A percentile compares a stretch with the other conserved stretches of the same genome.
These are phyloP conservation scores for Melanogaster broomeanus DNA, from an alignment of 768 basidiomycete species.

Conservation along the genomic window DNA sequence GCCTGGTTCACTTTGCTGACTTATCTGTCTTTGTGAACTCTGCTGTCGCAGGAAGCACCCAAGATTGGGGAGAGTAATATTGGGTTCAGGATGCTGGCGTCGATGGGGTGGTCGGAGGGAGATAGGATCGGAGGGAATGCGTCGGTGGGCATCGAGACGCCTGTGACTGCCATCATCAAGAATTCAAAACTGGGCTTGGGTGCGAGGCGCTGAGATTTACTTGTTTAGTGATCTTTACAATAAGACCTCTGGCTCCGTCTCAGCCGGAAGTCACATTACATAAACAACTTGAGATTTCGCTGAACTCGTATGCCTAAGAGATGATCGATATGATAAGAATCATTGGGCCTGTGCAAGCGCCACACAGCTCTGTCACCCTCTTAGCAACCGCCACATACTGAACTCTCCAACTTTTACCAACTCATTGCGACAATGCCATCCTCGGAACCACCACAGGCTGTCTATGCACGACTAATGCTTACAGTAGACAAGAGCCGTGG, in stretches of 20 bases:
- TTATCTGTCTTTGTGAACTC: background rate
- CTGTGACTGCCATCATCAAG: constrained; percentile 85
- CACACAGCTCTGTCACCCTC: too few relatives aligned
- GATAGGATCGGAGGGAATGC: constrained; percentile 63
- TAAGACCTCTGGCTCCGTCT: too few relatives aligned
- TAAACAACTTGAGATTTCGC: background rate
- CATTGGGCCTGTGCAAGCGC: too few relatives aligned
- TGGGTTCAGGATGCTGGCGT: constrained; percentile 83
- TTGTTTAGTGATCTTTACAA: too few relatives aligned
- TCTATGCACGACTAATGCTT: too few relatives aligned
- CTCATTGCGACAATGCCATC: too few relatives aligned
- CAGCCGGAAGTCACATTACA: background rate
- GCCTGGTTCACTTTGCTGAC: too few relatives aligned
- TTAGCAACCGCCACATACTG: too few relatives aligned
- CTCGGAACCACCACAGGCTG: too few relatives aligned
- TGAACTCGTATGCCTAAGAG: too few relatives aligned
- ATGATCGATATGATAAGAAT: too few relatives aligned
- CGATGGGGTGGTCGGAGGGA: constrained; percentile 93
- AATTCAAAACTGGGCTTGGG: constrained; percentile 84
- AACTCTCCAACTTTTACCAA: background rate
- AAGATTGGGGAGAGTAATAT: constrained; percentile 79
- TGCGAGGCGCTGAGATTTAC: constrained; percentile 43
- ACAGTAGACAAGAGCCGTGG: too few relatives aligned
- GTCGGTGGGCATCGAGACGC: constrained; percentile 66
- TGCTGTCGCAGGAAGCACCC: constrained; percentile 59